phyloP scores from a whole-genome alignment of 768 basidiomycete genomes.

The Cantharellus anzutake region DNA sequence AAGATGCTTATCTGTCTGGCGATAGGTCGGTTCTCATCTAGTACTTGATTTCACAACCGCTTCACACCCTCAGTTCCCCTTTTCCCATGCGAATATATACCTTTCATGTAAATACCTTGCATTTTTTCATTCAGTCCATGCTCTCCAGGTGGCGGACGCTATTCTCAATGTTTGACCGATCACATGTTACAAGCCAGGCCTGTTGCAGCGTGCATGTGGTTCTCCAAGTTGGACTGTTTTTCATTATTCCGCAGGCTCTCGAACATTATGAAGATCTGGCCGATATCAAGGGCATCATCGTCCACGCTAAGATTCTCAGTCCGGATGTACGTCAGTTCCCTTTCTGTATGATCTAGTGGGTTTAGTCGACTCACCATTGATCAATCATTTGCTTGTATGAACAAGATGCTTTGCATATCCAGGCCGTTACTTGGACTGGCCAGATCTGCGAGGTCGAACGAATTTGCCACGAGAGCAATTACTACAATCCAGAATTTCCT shows the following conservation, averaged over 20 bases:
- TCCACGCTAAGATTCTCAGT: constrained; percentile 71
- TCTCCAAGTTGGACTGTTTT: too few relatives aligned
- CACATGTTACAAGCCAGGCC: too few relatives aligned
- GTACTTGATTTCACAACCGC: too few relatives aligned
- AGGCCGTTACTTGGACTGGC: constrained; percentile 92
- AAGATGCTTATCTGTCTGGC: too few relatives aligned
- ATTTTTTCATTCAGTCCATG: too few relatives aligned
- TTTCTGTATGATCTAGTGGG: constrained; percentile 26
- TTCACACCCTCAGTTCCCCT: too few relatives aligned
- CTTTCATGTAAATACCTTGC: too few relatives aligned
- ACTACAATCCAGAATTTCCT: constrained; percentile 99
- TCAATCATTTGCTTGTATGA: constrained; percentile 86
- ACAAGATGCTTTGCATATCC: constrained; percentile 96
- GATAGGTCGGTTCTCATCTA: too few relatives aligned
- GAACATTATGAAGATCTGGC: constrained; percentile 95
- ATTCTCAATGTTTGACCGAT: too few relatives aligned
- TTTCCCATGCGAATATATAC: too few relatives aligned
- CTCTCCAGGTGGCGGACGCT: too few relatives aligned
- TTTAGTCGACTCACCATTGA: constrained; percentile 94
- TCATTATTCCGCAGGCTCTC: constrained; percentile 53
- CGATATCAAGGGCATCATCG: constrained; percentile 97
- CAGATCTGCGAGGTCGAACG: constrained; percentile 99
- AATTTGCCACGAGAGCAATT: constrained; percentile 92
- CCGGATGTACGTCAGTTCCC: constrained; percentile 40
- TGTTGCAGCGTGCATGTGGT: too few relatives aligned